Evolutionary conservation across 1,284 basidiomycete species (phyloP).

Genomic region (Rhodotorula sp.): DNA sequence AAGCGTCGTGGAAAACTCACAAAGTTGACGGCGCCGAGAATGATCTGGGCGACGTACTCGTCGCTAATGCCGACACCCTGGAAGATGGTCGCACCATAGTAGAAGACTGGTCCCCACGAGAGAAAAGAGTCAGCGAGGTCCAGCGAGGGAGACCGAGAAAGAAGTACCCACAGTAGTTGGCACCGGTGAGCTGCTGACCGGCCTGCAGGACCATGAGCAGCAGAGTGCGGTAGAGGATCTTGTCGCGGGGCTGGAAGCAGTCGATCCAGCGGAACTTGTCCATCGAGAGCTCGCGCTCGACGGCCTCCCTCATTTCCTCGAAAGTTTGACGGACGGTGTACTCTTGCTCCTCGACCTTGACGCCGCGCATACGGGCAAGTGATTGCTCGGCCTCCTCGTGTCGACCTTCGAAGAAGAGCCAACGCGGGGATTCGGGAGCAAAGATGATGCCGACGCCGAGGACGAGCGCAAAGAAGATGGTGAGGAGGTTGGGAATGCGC

Average conservation of each 20-base stretch:
- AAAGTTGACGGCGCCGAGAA: conserved; percentile 67
- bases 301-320: conserved; percentile 44
- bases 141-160: neutral
- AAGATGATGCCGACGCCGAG: conserved; percentile 27
- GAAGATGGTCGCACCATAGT: conserved; percentile 65
- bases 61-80: conserved; percentile 64
- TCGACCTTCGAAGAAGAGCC: conserved; percentile 24
- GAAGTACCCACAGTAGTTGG: conserved; percentile 52
- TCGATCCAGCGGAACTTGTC: conserved; percentile 58
- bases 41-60: conserved; percentile 69
- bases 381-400: conserved; percentile 27
- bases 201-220: conserved; percentile 69
- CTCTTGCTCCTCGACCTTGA: conserved; percentile 50
- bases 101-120: neutral
- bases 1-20: conserved; percentile 55
- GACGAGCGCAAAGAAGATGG: conserved; percentile 18
- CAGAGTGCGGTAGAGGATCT: conserved; percentile 63
- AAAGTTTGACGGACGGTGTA: conserved; percentile 52
- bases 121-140: neutral
- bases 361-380: conserved; percentile 25
- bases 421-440: conserved; percentile 30
- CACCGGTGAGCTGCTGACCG: conserved; percentile 68
- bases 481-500: conserved; percentile 54
- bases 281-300: conserved; percentile 44
- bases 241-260: conserved; percentile 60